Conservation (phyloP, 768 basidiomycete genomes). For the Infundibulicybe gibba region DNA sequence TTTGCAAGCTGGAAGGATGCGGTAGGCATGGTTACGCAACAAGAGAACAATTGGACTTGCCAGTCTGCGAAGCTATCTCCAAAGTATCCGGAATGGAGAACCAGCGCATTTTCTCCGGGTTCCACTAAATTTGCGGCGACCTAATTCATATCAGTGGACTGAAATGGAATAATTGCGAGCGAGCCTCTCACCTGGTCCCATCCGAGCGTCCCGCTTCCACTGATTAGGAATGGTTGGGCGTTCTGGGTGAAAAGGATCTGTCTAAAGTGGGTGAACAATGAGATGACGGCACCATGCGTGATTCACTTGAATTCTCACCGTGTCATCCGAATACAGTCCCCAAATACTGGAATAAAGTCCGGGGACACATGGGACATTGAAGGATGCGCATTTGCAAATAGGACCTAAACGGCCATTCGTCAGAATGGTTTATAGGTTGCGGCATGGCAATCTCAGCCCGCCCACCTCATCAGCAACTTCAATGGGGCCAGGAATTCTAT, state of each 20-base stretch:
- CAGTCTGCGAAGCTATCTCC: conserved; percentile 89
- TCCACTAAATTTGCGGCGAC: conserved; percentile 91
- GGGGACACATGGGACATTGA: conserved; percentile 85
- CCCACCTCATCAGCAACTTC: conserved; percentile 49
- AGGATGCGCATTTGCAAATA: conserved; percentile 92
- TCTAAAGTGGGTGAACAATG: conserved; percentile 28
- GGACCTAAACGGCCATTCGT: conserved; percentile 46
- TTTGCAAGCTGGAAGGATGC: conserved; percentile 52
- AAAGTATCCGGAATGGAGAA: conserved; percentile 91
- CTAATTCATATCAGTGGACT: conserved; percentile 28
- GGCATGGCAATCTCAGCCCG: neutral
- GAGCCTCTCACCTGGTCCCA: conserved; percentile 78
- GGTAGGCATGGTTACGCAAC: neutral
- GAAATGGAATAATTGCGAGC: conserved; percentile 1
- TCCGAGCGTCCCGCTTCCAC: conserved; percentile 93
- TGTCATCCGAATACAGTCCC: conserved; percentile 85
- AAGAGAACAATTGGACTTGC: conserved; percentile 28
- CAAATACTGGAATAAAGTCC: conserved; percentile 86
- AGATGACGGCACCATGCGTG: neutral
- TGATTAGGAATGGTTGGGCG: conserved; percentile 89
- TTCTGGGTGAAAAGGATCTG: conserved; percentile 74
- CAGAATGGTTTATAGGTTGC: neutral
- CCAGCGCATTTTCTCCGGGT: conserved; percentile 72
- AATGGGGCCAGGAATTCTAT: conserved; percentile 62
- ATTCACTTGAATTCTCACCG: conserved; percentile 34